These are phyloP conservation scores for Thielaviopsis populi DNA, from an alignment of 2,329 filamentous ascomycete species.

Conservation along the genomic window DNA sequence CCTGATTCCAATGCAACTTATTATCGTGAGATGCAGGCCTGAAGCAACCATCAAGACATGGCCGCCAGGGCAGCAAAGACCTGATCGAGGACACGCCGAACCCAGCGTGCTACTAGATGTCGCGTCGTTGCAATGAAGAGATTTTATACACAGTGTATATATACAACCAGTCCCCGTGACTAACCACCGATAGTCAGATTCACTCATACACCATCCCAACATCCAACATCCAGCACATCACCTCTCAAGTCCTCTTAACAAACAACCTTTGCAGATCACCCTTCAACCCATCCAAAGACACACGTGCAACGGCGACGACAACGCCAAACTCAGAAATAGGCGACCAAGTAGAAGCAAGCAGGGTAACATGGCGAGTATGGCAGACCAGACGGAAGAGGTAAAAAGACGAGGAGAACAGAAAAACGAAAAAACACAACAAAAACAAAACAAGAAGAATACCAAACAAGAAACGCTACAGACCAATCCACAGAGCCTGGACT, in stretches of 20 bases:
- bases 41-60: too few relatives aligned
- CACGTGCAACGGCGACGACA: neutral
- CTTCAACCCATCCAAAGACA: neutral
- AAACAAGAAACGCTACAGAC: conserved; percentile 12
- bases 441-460: neutral
- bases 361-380: neutral
- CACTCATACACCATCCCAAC: too few relatives aligned
- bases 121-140: too few relatives aligned
- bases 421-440: neutral
- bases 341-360: neutral
- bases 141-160: neutral
- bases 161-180: neutral
- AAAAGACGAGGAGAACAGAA: neutral
- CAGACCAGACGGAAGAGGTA: neutral
- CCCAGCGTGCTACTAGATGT: too few relatives aligned
- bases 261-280: too few relatives aligned
- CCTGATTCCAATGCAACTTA: too few relatives aligned
- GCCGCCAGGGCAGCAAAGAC: too few relatives aligned
- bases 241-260: too few relatives aligned
- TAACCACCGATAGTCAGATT: too few relatives aligned
- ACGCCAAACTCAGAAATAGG: neutral
- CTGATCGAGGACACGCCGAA: too few relatives aligned
- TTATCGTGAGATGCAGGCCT: too few relatives aligned
- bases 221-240: too few relatives aligned
- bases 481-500: conserved; percentile 12